phyloP scores from a whole-genome alignment of 2,329 filamentous ascomycete species.

The Nannizziopsis arthrosporioides region DNA sequence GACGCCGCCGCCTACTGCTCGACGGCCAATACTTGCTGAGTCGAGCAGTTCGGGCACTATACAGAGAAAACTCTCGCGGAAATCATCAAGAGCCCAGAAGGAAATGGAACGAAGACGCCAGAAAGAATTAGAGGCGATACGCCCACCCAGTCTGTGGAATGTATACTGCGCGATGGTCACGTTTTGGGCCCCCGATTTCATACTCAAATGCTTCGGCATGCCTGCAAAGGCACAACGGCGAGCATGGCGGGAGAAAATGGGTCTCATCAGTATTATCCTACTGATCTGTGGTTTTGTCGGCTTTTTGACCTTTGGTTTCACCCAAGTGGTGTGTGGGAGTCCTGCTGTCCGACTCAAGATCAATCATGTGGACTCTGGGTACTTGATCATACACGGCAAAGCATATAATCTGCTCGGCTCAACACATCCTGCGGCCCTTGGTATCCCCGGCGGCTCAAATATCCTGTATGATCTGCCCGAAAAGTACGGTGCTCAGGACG shows the following conservation, averaged over 20 bases:
- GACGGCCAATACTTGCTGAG: constrained; percentile 8
- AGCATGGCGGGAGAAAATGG: constrained; percentile 97
- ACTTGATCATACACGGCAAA: constrained; percentile 91
- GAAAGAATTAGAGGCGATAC: constrained; percentile 52
- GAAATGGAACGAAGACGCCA: constrained; percentile 47
- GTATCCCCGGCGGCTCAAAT: constrained; percentile 63
- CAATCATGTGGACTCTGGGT: constrained; percentile 69
- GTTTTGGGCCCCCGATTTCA: constrained; percentile 82
- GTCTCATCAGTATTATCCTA: constrained; percentile 84
- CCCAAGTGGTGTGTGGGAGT: constrained; percentile 66
- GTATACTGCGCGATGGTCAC: constrained; percentile 89
- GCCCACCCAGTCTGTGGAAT: constrained; percentile 82
- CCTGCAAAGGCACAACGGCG: constrained; percentile 73
- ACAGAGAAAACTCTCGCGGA: constrained; percentile 55
- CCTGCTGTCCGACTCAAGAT: constrained; percentile 62
- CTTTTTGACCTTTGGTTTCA: constrained; percentile 95
- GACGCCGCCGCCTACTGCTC: not conserved
- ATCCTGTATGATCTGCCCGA: constrained; percentile 76
- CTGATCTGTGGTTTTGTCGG: constrained; percentile 80
- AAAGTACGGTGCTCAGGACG: constrained; percentile 77
- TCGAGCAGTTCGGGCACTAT: constrained; percentile 21
- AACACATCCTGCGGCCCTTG: constrained; percentile 65
- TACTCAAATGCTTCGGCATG: constrained; percentile 77
- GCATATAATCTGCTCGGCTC: constrained; percentile 75
- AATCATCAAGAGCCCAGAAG: constrained; percentile 43